phyloP scores from a whole-genome alignment of 2,329 filamentous ascomycete genomes.

The Helotiales sp. region DNA sequence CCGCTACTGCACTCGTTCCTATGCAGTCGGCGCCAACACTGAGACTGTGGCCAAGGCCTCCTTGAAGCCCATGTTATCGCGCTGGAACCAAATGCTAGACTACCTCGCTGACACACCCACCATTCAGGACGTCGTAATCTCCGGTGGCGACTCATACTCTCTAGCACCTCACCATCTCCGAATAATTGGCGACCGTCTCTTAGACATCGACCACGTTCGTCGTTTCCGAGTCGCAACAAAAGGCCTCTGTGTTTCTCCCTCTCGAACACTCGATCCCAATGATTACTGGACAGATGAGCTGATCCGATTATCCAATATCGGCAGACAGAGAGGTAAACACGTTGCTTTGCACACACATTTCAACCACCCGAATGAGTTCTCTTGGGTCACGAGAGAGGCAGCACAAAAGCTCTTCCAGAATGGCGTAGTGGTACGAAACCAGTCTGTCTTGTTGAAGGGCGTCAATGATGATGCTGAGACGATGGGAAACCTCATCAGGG shows the following conservation, averaged over 20 bases:
- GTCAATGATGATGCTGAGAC: conserved; percentile 61
- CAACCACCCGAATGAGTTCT: conserved; percentile 66
- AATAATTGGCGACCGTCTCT: conserved; percentile 59
- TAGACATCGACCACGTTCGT: conserved; percentile 61
- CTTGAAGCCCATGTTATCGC: conserved; percentile 47
- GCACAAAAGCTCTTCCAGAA: conserved; percentile 55
- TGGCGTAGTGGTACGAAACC: conserved; percentile 62
- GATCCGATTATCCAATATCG: conserved; percentile 55
- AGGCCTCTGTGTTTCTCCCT: conserved; percentile 63
- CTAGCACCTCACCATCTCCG: conserved; percentile 57
- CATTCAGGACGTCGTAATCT: conserved; percentile 65
- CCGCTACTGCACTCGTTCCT: conserved; percentile 65
- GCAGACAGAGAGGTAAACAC: conserved; percentile 59
- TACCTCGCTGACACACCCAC: conserved; percentile 58
- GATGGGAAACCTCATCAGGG: conserved; percentile 59
- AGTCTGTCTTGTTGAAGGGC: conserved; percentile 62
- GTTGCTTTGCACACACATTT: conserved; percentile 70
- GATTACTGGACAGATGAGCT: conserved; percentile 61
- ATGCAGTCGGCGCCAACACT: conserved; percentile 61
- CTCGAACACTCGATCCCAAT: conserved; percentile 55
- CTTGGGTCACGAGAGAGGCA: conserved; percentile 61
- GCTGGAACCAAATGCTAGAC: conserved; percentile 61
- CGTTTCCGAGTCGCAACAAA: conserved; percentile 67
- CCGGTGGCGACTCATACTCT: conserved; percentile 66
- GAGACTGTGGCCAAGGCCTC: conserved; percentile 53